Evolutionary conservation across 352 stramenopile species (phyloP).

Genomic region (Nothophytophthora sp.): DNA sequence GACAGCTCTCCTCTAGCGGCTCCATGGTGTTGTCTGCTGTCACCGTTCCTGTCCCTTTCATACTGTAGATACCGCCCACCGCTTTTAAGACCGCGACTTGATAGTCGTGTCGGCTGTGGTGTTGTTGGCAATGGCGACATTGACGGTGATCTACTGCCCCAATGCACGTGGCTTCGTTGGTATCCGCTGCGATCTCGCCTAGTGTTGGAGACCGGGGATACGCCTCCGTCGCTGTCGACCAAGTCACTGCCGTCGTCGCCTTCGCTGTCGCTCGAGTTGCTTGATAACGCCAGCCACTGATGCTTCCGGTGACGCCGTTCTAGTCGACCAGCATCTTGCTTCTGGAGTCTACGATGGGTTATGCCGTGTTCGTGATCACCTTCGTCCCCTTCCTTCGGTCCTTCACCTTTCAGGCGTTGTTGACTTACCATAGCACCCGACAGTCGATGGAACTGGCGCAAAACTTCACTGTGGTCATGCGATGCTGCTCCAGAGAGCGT

Average conservation of each 20-base stretch:
- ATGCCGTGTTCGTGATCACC: background rate
- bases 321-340: background rate
- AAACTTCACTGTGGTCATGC: background rate
- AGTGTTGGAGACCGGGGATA: background rate
- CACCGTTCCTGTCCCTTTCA: too few species aligned
- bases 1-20: background rate
- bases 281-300: background rate
- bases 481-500: background rate
- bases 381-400: background rate
- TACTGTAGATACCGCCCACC: too few species aligned
- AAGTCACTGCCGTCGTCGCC: background rate
- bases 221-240: background rate
- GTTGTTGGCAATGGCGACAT: too few species aligned
- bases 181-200: background rate
- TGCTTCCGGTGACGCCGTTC: background rate
- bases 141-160: too few species aligned
- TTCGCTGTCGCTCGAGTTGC: background rate
- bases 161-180: background rate
- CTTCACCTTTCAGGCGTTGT: background rate
- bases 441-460: constrained; percentile 15
- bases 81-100: too few species aligned
- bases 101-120: too few species aligned
- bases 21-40: background rate
- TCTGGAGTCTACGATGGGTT: background rate
- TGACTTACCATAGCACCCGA: background rate